phyloP scores from a whole-genome alignment of 2,329 filamentous ascomycete genomes.

The Xylaria sp. region DNA sequence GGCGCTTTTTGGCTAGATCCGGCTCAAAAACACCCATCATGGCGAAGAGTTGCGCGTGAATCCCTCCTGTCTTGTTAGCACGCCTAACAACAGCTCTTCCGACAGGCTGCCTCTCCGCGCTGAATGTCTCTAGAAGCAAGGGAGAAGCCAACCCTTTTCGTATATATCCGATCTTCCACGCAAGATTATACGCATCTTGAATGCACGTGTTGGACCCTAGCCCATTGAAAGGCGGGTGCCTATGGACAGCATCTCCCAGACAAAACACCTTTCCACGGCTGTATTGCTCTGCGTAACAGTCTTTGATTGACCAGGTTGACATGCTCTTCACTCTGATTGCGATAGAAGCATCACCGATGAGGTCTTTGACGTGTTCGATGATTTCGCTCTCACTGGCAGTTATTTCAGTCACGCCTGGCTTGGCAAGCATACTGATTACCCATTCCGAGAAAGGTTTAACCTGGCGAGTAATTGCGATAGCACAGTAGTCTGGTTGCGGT shows the following conservation, averaged over 20 bases:
- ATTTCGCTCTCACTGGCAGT: conserved; percentile 28
- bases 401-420: conserved; percentile 28
- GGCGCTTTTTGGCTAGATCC: conserved; percentile 26
- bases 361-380: conserved; percentile 26
- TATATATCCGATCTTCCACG: conserved; percentile 37
- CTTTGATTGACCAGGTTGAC: conserved; percentile 31
- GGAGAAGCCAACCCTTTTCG: conserved; percentile 29
- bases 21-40: conserved; percentile 33
- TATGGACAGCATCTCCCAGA: conserved; percentile 32
- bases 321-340: conserved; percentile 26
- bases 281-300: conserved; percentile 33
- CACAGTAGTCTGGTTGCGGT: conserved; percentile 31
- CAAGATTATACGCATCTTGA: conserved; percentile 37
- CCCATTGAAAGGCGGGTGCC: conserved; percentile 34
- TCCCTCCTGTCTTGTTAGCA: conserved; percentile 28
- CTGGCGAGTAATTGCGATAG: conserved; percentile 33
- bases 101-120: conserved; percentile 31
- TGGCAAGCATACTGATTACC: conserved; percentile 34
- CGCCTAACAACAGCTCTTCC: conserved; percentile 33
- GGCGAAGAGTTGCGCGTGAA: conserved; percentile 28
- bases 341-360: conserved; percentile 26
- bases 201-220: conserved; percentile 34
- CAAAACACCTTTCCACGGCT: conserved; percentile 31
- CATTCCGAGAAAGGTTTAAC: conserved; percentile 32
- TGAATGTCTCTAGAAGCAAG: conserved; percentile 29